Percentiles rank a stretch among this genome's conserved stretches.
Evolutionary conservation across 352 stramenopile species (phyloP).

Genomic region (Globisporangium viniferum): DNA sequence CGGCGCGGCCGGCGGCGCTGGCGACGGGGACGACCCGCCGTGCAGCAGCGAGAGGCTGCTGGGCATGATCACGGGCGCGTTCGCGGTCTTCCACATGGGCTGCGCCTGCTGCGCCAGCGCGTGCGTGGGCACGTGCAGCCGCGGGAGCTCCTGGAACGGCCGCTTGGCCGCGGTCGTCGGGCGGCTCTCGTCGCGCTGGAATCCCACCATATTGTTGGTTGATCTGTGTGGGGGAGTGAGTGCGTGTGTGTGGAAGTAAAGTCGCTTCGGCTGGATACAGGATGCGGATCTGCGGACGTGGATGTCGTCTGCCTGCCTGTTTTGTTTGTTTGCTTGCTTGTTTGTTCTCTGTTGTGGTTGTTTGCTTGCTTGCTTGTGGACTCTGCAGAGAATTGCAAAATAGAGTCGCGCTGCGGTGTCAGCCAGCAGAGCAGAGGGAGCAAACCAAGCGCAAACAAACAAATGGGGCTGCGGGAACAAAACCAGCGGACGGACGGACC

Average conservation of each 20-base stretch:
- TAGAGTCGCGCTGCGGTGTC: conserved; percentile 13
- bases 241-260: neutral
- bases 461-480: neutral
- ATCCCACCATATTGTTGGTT: conserved; percentile 1
- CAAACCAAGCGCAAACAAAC: neutral
- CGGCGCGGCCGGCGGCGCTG: conserved; percentile 22
- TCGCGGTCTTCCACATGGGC: conserved; percentile 46
- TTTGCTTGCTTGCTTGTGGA: conserved; percentile 22
- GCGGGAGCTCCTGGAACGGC: conserved; percentile 61
- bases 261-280: neutral
- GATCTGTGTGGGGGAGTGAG: neutral
- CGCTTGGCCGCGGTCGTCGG: conserved; percentile 13
- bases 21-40: conserved; percentile 9
- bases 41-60: conserved; percentile 19
- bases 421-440: neutral
- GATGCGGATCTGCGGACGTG: conserved; percentile 5
- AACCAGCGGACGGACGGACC: neutral
- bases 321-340: neutral
- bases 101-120: conserved; percentile 49
- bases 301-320: neutral
- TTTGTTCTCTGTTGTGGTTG: neutral
- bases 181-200: neutral
- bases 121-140: conserved; percentile 59
- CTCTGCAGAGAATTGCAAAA: conserved; percentile 48
- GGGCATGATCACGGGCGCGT: conserved; percentile 24